These are phyloP conservation scores for Takashimella koratensis DNA, from an alignment of 1,284 basidiomycete species.

Conservation along the genomic window DNA sequence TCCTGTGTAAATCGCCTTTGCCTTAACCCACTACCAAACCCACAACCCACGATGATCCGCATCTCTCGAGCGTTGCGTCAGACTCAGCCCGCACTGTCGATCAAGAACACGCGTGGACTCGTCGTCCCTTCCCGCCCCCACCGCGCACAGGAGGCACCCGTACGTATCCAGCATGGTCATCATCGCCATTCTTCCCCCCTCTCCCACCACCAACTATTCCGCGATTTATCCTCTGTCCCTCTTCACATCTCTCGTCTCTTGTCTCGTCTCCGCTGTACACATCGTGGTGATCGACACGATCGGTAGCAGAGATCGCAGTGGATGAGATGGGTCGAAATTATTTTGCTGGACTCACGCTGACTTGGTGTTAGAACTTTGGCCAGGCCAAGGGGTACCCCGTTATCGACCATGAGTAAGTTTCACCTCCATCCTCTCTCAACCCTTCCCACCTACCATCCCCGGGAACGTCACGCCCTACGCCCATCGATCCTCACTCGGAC, in stretches of 20 bases:
- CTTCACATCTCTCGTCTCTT: neutral
- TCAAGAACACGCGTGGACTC: constrained; percentile 24
- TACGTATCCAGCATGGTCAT: constrained; percentile 22
- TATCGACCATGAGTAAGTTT: constrained; percentile 72
- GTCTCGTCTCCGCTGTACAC: neutral
- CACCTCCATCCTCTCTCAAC: no score
- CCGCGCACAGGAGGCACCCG: constrained; percentile 44
- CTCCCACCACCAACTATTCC: no score
- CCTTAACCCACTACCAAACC: neutral
- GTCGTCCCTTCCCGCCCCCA: constrained; percentile 44
- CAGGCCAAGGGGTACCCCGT: constrained; percentile 67
- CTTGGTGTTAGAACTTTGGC: constrained; percentile 40
- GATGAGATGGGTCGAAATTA: no score
- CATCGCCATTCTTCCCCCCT: no score
- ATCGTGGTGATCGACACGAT: no score
- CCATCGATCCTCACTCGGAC: neutral
- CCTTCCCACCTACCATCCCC: no score
- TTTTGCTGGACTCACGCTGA: no score
- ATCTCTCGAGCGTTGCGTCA: constrained; percentile 23
- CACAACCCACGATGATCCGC: constrained; percentile 24
- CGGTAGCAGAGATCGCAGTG: no score
- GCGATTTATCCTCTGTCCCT: no score
- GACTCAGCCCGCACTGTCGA: constrained; percentile 9
- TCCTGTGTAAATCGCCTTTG: no score
- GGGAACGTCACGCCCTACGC: no score